Percentiles rank a stretch among this genome's conserved stretches.
phyloP scores from a whole-genome alignment of 2,329 filamentous ascomycete genomes.

The Hypocreales sp. region DNA sequence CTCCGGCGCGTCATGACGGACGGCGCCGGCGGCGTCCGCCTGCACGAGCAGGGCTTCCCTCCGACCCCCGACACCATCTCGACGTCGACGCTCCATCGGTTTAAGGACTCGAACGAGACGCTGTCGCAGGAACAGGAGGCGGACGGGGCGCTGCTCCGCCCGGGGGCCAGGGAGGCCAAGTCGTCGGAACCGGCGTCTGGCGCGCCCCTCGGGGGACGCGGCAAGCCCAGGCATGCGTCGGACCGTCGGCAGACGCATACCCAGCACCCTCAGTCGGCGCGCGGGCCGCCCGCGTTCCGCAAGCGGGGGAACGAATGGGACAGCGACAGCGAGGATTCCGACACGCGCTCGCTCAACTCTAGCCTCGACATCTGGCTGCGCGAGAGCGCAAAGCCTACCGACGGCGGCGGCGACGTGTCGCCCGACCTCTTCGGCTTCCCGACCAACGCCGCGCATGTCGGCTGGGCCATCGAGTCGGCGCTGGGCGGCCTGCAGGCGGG shows the following conservation, averaged over 20 bases:
- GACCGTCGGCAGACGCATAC: conserved; percentile 10
- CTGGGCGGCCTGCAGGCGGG: conserved; percentile 22
- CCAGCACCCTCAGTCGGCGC: conserved; percentile 29
- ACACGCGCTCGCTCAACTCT: conserved; percentile 26
- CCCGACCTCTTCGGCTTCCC: conserved; percentile 42
- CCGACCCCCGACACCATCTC: conserved; percentile 46
- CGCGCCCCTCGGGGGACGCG: neutral
- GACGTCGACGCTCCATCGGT: conserved; percentile 34
- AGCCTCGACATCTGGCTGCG: conserved; percentile 43
- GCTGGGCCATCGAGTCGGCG: conserved; percentile 33
- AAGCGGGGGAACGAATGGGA: conserved; percentile 26
- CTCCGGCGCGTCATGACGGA: conserved; percentile 34
- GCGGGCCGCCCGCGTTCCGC: conserved; percentile 27
- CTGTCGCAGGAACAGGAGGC: conserved; percentile 17
- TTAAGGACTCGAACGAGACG: conserved; percentile 34
- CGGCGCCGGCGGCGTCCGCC: conserved; percentile 21
- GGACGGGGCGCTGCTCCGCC: conserved; percentile 13
- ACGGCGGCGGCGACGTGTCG: conserved; percentile 17
- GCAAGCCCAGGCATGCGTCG: conserved; percentile 2
- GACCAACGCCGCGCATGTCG: conserved; percentile 14
- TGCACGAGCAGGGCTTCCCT: conserved; percentile 30
- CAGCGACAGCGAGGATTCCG: conserved; percentile 25
- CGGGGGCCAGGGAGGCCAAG: conserved; percentile 8
- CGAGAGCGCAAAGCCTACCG: conserved; percentile 29
- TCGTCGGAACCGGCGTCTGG: conserved; percentile 2